Conservation (phyloP, 306 rosid species). For the Sindora glabra region DNA sequence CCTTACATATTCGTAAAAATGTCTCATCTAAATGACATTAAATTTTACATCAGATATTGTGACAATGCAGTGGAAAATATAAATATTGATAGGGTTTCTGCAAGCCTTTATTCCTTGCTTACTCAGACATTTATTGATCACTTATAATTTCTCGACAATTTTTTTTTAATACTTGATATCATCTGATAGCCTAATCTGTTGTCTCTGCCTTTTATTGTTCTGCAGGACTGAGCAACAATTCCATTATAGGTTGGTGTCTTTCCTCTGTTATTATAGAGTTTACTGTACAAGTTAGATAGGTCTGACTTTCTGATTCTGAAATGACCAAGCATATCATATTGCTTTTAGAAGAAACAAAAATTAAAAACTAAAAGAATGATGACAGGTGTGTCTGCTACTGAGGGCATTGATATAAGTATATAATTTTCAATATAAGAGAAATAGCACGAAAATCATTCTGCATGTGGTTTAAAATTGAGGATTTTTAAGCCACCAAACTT, state of each 20-base stretch:
- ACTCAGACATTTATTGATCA: background rate
- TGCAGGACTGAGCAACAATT: slow-evolving; percentile 42
- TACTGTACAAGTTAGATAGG: too few relatives aligned
- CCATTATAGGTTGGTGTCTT: slow-evolving; percentile 31
- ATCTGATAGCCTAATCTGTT: background rate
- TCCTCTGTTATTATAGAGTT: background rate
- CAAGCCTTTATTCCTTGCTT: slow-evolving; percentile 3
- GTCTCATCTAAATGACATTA: background rate
- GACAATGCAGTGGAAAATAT: background rate
- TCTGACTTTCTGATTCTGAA: too few relatives aligned
- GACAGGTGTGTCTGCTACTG: background rate
- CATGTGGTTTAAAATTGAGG: background rate
- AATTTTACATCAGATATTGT: background rate
- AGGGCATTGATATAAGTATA: too few relatives aligned
- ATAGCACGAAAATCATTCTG: too few relatives aligned
- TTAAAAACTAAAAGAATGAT: too few relatives aligned
- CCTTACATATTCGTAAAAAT: background rate
- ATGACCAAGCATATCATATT: background rate
- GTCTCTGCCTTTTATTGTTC: slow-evolving; percentile 2
- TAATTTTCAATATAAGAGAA: too few relatives aligned
- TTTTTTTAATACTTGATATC: background rate
- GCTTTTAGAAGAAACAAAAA: too few relatives aligned
- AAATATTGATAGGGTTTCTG: background rate
- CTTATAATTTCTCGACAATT: background rate
- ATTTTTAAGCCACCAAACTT: background rate